Percentiles rank a stretch among this genome's conserved stretches.
Conservation (phyloP, 164 flowering plant genomes). For the Umbellularia californica region DNA sequence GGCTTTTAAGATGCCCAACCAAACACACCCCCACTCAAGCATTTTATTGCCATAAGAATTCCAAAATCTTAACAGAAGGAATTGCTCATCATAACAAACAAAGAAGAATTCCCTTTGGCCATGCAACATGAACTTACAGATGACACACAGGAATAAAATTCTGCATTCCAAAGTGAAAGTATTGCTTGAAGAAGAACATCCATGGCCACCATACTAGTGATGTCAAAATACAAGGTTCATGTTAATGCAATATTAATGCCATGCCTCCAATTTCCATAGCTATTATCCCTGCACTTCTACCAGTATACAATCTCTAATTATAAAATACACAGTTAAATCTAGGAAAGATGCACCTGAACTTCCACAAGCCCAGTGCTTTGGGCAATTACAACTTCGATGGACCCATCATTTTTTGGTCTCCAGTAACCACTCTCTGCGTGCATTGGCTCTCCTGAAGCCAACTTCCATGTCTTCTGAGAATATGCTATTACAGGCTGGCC, state of each 20-base stretch:
- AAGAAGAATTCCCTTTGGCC: too few relatives aligned
- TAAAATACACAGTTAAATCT: not conserved
- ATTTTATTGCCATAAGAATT: too few relatives aligned
- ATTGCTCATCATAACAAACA: too few relatives aligned
- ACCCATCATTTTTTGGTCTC: constrained; percentile 65
- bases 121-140: too few relatives aligned
- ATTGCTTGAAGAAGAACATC: not conserved
- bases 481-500: constrained; percentile 62
- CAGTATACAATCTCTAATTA: not conserved
- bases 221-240: not conserved
- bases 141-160: too few relatives aligned
- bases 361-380: constrained; percentile 82
- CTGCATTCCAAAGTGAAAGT: too few relatives aligned
- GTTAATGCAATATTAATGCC: not conserved
- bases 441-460: constrained; percentile 66
- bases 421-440: constrained; percentile 79
- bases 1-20: too few relatives aligned
- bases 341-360: constrained; percentile 45
- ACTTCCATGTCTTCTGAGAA: constrained; percentile 66
- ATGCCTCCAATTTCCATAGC: not conserved
- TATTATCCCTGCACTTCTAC: not conserved
- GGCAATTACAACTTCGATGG: constrained; percentile 70
- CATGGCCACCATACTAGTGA: not conserved
- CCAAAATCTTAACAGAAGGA: too few relatives aligned
- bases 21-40: too few relatives aligned